These are phyloP conservation scores for Camellia sinensis DNA, from an alignment of 148 eudicot species.

Conservation along the genomic window DNA sequence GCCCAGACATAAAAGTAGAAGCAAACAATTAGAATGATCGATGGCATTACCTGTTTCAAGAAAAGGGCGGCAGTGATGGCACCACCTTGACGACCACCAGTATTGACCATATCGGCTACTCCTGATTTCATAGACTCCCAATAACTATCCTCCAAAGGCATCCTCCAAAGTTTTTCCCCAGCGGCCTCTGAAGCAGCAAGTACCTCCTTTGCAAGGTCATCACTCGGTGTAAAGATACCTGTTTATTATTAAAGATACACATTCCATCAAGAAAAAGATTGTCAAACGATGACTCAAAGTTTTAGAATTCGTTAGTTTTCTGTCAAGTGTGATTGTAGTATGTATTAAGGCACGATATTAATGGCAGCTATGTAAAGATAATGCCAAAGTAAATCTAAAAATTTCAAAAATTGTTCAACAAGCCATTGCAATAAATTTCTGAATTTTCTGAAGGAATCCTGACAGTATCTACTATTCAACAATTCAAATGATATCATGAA, in stretches of 20 bases:
- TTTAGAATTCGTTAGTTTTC: not conserved
- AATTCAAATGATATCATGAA: not conserved
- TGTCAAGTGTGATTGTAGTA: not conserved
- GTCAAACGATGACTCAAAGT: not conserved
- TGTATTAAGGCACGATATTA: not conserved
- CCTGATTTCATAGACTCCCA: constrained; percentile 98
- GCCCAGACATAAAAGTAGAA: not conserved
- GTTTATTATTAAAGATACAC: not conserved
- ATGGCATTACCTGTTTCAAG: constrained; percentile 75
- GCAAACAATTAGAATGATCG: not conserved
- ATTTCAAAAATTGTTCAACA: not conserved
- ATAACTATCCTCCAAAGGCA: constrained; percentile 95
- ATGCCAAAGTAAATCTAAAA: not conserved
- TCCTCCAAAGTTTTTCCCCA: constrained; percentile 94
- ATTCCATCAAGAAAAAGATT: not conserved
- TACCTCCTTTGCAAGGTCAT: constrained; percentile 83
- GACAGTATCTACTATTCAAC: not conserved
- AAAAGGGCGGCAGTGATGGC: constrained; percentile 92
- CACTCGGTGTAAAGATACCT: constrained; percentile 88
- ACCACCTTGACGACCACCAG: constrained; percentile 96
- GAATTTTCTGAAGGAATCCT: not conserved
- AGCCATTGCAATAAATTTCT: not conserved
- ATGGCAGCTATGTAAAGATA: constrained; percentile 1
- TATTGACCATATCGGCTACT: constrained; percentile 95
- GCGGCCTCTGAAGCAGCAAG: constrained; percentile 64